Base-by-base conservation (phyloP, 2,329 filamentous ascomycete species). In the Penicillium sp. region DNA sequence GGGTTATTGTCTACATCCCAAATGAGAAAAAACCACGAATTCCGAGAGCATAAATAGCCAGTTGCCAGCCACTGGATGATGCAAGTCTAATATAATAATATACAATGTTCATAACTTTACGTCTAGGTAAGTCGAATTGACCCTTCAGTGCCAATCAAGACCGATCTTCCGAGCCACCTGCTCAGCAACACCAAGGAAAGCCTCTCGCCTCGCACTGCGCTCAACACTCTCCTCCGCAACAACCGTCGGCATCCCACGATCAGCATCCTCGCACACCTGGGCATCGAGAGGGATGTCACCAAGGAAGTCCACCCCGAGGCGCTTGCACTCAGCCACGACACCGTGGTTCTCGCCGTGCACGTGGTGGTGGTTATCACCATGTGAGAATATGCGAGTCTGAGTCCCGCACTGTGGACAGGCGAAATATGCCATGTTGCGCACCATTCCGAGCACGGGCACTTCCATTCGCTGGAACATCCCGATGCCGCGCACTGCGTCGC, bases 381-480 rank as follows among this genome's bases (percentile, higher is more conserved):
- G 56, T 2, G 87, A 85, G 64, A 94, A 93, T 21, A 95, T 82
- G 53, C 81, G 82, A 3, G 84, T 87, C 57, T 83, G 76, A n/a
- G 81, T 77, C 6, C 81, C 77, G 62, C 90, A 96, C 57, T 84
- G 79, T 1, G 87, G 87, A 59, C 89, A 95, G 3, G 77, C 80
- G 65, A 94, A 95, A 33, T 88, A 77, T 7, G 84, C 84, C 89
- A 95, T 95, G 64, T 95, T 95, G 65, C 93, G 85, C 17, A 98
- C 84, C 70, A 97, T 81, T 2, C 93, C 93, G 2, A 97, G 74
- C 46, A 78, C 76, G 3, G 87, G 83, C 6, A 94, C 81, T 48
- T 85, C 75, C 60, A 94, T 87, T 61, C 88, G 91, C 60, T 83
- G 81, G 71, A 97, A 97, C 82, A 98, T 89, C 60, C 88, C 87